Evolutionary conservation across 2,329 filamentous ascomycete species (phyloP), one percentile per base, ranked within the genome.

Genomic region (Fusarium musae): DNA sequence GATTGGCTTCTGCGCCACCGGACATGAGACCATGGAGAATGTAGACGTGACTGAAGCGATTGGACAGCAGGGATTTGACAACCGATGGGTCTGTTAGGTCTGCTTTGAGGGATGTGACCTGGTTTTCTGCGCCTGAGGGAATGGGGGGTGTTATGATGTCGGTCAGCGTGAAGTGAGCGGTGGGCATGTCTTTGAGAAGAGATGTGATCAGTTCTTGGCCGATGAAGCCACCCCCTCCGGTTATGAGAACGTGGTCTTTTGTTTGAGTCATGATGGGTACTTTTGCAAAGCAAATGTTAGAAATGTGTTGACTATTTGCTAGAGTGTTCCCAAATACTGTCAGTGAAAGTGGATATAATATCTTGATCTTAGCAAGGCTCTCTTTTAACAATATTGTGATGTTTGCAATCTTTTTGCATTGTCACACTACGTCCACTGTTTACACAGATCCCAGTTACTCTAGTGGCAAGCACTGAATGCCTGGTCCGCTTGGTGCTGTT

Each of bases 1-100:
- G 81, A 49, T 91, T 87, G 23, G 87, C 87, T 79, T 92, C 90
- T 16, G 88, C 86, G 23, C 89, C 89, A 23, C 86, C 86, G 0
- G 88, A 90, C 89, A 91, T 91, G 78, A 91, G 87, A 39, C 89
- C 89, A 75, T 91, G 89, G 56, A 91, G 87, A 47, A 90, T 84
- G 75, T 89, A 91, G 50, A 88, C 83, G 1, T 36, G 85, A 81
- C 50, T 86, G 82, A 43, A 87, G 79, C 16, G 73, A 69, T 1
- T 74, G 60, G 17, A 75, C 44, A 28, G 75, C 50, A 53, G 83
- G 66, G 32, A 84, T 73, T 5, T 63, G 42, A 83, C 66, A 1
- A 59, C 63, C 6, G 63, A 63, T 0, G 75, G 61, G 10, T 75
- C 63, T 3, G 63, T 78, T 6, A 80, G 61, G n/a, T 80, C 78